Evolutionary conservation across 352 stramenopile species (phyloP).

Genomic region (Phytophthora uliginosa): DNA sequence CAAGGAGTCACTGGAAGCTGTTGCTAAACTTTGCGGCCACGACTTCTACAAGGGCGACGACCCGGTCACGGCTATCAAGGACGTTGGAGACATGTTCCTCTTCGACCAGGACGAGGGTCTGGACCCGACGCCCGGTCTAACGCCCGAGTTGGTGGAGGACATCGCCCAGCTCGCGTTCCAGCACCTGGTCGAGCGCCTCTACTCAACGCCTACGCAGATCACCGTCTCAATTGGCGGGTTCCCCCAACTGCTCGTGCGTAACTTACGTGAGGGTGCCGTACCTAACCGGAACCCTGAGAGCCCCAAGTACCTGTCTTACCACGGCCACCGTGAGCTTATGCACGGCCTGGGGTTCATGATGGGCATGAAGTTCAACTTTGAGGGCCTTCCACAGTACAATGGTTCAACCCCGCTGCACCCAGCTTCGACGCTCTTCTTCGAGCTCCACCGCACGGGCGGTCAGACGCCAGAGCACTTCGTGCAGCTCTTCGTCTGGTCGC

Average conservation of each 20-base stretch:
- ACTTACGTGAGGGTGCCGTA: slow-evolving; percentile 58
- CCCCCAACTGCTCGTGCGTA: slow-evolving; percentile 67
- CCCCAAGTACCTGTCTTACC: slow-evolving; percentile 84
- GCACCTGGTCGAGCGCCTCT: slow-evolving; percentile 79
- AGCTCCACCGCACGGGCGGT: slow-evolving; percentile 55
- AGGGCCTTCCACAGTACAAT: slow-evolving; percentile 67
- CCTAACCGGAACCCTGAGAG: slow-evolving; percentile 37
- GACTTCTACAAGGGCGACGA: slow-evolving; percentile 57
- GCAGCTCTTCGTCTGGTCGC: slow-evolving; percentile 80
- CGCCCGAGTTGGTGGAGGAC: slow-evolving; percentile 49
- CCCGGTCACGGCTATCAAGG: slow-evolving; percentile 72
- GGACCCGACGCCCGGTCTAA: slow-evolving; percentile 55
- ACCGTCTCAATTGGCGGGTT: slow-evolving; percentile 81
- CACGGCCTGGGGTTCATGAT: slow-evolving; percentile 85
- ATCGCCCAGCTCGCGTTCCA: slow-evolving; percentile 74
- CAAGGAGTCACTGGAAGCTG: slow-evolving; percentile 45
- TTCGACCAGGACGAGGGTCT: slow-evolving; percentile 78
- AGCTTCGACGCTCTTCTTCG: slow-evolving; percentile 81
- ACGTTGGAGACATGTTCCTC: slow-evolving; percentile 80
- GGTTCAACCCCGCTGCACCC: slow-evolving; percentile 74
- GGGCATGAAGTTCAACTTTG: slow-evolving; percentile 85
- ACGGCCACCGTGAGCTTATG: slow-evolving; percentile 84
- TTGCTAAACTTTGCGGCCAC: slow-evolving; percentile 57
- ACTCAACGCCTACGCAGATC: slow-evolving; percentile 71
- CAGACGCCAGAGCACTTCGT: slow-evolving; percentile 53